A percentile compares a stretch with the other conserved stretches of the same genome.
phyloP scores from a whole-genome alignment of 192 early-diverging fungal species.

The Spinellus fusiger region DNA sequence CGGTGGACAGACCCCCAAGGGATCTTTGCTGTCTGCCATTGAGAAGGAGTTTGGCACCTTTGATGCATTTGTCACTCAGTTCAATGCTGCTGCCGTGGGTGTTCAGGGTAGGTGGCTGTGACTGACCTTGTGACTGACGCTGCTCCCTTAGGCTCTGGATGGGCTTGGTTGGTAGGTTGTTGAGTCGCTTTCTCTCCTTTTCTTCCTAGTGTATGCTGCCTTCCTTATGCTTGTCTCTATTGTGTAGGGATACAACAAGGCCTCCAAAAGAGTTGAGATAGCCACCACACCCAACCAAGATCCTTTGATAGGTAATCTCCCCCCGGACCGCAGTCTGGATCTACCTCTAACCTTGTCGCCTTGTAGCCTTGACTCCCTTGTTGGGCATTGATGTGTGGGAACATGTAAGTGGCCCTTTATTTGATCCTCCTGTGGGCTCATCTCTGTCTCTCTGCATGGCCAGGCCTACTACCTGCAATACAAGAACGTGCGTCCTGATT shows the following conservation, averaged over 20 bases:
- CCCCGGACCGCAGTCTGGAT: neutral
- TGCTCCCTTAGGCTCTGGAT: conserved; percentile 59
- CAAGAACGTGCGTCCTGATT: conserved; percentile 96
- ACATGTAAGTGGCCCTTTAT: conserved; percentile 46
- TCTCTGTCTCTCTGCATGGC: neutral
- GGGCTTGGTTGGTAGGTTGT: conserved; percentile 84
- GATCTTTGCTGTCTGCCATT: conserved; percentile 68
- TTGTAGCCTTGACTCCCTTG: conserved; percentile 67
- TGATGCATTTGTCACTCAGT: conserved; percentile 68
- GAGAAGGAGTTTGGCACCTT: conserved; percentile 78
- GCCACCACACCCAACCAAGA: conserved; percentile 90
- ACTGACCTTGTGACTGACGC: neutral
- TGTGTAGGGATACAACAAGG: conserved; percentile 72
- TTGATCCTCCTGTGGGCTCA: neutral
- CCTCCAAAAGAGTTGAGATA: conserved; percentile 73
- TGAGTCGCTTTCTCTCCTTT: neutral
- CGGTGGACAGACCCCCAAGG: conserved; percentile 69
- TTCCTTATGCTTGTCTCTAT: neutral
- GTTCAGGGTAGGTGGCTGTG: conserved; percentile 58
- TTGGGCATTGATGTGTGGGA: conserved; percentile 95
- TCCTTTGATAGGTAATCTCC: conserved; percentile 43
- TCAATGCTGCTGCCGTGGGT: conserved; percentile 73
- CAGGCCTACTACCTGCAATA: conserved; percentile 95
- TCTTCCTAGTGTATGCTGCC: neutral
- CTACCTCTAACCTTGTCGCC: neutral